Evolutionary conservation across 176 grass and related monocot genomes (phyloP), one percentile per base, ranked within the genome.

Genomic region (Zoysia pacifica): DNA sequence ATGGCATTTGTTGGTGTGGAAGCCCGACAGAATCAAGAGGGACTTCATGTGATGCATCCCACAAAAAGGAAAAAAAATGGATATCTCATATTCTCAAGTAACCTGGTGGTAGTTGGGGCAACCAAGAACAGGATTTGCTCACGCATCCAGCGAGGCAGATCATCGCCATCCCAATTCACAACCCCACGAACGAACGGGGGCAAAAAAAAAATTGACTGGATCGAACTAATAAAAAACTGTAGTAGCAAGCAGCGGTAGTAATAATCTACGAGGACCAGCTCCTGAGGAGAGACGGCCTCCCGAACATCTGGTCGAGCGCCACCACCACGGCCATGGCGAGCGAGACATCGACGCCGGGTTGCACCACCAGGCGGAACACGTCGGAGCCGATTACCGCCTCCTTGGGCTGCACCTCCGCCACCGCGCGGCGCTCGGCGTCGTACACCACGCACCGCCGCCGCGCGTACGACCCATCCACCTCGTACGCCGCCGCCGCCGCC

Each of bases 291-390:
- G 83, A 90, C 39, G 82, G 78, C 70, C 86, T 59, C 54, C 77
- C 80, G 48, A 94, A 94, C 87, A 98, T 85, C 87, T 91, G 90
- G 85, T 98, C 95, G 51, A 98, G 83, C 49, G 83, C 90, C 76
- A 94, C 82, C 14, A 98, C 92, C 40, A 93, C 69, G 60, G 90
- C 95, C 95, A 98, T 94, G 43, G 86, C 90, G 49, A 94, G 87
- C 41, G 74, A 79, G 80, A 80, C 80, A 78, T 86, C 92, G 15
- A 85, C 44, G 13, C 81, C 85, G 7, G 92, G 69, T 48, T 83
- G 83, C 65, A 98, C 91, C 19, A 91, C 75, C 11, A 98, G 87
- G 13, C 90, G 86, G 90, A 93, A 98, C 67, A 98, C 92, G 81
- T 98, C 92, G 2, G 70, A 74, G 38, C 95, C 92, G 20, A 97